These are phyloP conservation scores for Cystobasidium ongulense DNA, from an alignment of 768 basidiomycete genomes.

Conservation along the genomic window DNA sequence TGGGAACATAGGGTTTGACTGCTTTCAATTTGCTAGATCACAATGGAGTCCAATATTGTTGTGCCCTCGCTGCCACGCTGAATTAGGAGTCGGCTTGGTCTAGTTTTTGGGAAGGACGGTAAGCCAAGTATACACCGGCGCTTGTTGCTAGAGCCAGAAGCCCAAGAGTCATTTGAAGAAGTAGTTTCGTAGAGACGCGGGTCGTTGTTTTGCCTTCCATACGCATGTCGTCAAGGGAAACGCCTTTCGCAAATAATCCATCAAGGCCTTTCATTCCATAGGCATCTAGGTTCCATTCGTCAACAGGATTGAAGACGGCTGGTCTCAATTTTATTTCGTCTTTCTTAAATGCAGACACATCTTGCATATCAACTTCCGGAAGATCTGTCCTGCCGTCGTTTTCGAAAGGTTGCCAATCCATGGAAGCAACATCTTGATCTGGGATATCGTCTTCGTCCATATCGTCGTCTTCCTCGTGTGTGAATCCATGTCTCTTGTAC, in stretches of 20 bases:
- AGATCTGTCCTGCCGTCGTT: neutral
- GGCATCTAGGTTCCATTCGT: slow-evolving; percentile 5
- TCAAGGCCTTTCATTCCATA: slow-evolving; percentile 18
- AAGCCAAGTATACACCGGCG: no score
- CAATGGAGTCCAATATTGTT: no score
- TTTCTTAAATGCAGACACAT: neutral
- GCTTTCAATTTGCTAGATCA: no score
- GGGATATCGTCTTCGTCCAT: neutral
- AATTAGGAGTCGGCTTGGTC: no score
- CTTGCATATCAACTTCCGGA: neutral
- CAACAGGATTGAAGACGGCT: slow-evolving; percentile 23
- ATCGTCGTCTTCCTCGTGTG: slow-evolving; percentile 4
- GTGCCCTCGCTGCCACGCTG: no score
- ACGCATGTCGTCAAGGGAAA: neutral
- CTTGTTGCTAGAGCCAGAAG: neutral
- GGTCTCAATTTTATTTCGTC: slow-evolving; percentile 3
- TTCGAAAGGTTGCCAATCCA: slow-evolving; percentile 17
- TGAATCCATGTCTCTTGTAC: neutral
- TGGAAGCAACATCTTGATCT: neutral
- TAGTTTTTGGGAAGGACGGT: no score
- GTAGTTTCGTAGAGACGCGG: neutral
- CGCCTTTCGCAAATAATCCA: slow-evolving; percentile 13
- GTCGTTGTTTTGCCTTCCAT: neutral
- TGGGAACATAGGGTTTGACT: no score
- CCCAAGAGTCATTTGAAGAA: neutral